Evolutionary conservation across 2,329 filamentous ascomycete genomes (phyloP), one percentile per base, ranked within the genome.

Genomic region (Cytospora schulzeri): DNA sequence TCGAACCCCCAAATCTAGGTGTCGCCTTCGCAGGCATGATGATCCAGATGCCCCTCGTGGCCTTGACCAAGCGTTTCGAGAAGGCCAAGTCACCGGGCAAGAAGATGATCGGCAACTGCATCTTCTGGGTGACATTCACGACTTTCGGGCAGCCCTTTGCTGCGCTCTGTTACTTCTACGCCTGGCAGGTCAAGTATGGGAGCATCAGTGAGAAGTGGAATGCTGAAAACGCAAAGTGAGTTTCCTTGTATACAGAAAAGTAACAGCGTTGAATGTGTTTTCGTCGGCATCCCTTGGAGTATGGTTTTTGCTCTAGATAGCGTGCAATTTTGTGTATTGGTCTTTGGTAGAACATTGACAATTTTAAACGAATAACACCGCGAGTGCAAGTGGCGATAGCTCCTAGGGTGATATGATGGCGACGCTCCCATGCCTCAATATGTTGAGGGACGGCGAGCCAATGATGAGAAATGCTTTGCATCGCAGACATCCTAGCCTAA

Each of bases 161-260:
- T 1, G 93, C 92, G 0, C 80, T 99, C 66, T 83, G 96, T 75
- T 99, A 99, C 76, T 99, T 97, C 76, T 98, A 98, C 75, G 93
- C 93, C 1, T 99, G 95, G 94, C 94, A 98, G 78, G 92, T 92
- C 62, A 98, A 98, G 80, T 97, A 97, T 74, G 95, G 95, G 15
- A 93, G 89, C 71, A 89, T 93, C 26, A 91, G 85, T 69, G 81
- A 78, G 69, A 65, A 63, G 54, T 67, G 65, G 65, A 63, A 26
- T 41, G 22, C 65, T 35, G 64, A 11, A 57, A 62, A 33, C 41
- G 35, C 35, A 19, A 58, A 55, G 55, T 24, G 24, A 31, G 15
- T 19, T 29, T 8, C 7, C 29, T 8, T 15, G 28, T n/a, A n/a
- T 7, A 22, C 1, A 19, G n/a, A n/a, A 22, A 9, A 48, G 45